Percentiles rank a stretch among this genome's conserved stretches.
These are phyloP conservation scores for Fusarium piperis DNA, from an alignment of 2,329 filamentous ascomycete species.

Conservation along the genomic window DNA sequence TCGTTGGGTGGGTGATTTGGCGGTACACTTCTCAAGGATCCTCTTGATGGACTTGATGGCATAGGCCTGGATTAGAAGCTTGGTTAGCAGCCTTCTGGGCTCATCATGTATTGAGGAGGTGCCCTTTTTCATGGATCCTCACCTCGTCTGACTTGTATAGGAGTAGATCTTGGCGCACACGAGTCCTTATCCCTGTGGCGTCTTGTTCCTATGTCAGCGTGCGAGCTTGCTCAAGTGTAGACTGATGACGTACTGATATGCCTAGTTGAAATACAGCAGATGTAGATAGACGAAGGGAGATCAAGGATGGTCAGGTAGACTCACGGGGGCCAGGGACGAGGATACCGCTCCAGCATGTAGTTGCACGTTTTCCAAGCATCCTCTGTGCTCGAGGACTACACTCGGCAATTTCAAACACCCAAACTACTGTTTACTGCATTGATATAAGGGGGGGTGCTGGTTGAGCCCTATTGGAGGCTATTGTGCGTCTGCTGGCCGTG, in stretches of 20 bases:
- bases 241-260: not conserved
- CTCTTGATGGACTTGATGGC: not conserved
- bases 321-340: not conserved
- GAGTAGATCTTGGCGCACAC: not conserved
- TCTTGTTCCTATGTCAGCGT: not conserved
- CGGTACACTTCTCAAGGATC: constrained; percentile 12
- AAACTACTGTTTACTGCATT: not conserved
- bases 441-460: not conserved
- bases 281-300: not conserved
- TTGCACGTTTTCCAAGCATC: not conserved
- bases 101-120: not conserved
- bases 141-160: not conserved
- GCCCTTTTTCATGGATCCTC: not conserved
- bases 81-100: not conserved
- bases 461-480: not conserved
- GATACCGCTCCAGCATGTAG: not conserved
- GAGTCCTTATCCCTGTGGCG: not conserved
- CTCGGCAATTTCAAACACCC: not conserved
- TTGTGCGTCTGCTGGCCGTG: not conserved
- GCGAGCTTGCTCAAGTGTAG: not conserved
- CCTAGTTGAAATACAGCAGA: not conserved
- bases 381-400: not conserved
- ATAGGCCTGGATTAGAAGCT: no score
- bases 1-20: constrained; percentile 42
- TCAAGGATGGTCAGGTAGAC: not conserved